Base-by-base conservation (phyloP, 768 basidiomycete species). In the Candolleomyces aberdarensis region DNA sequence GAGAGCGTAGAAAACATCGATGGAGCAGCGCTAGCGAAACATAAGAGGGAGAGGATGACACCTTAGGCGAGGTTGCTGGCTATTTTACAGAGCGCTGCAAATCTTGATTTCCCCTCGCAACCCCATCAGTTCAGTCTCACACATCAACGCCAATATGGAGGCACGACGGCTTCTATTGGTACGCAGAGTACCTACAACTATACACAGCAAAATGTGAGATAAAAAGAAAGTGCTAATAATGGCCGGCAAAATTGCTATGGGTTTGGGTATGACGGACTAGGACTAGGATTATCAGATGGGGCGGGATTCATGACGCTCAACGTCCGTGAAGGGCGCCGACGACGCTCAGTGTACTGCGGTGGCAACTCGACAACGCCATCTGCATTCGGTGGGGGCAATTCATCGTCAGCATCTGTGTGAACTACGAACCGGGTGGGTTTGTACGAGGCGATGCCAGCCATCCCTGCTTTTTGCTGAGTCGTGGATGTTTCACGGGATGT, bases 361-460 rank as follows among this genome's bases (percentile, higher is more conserved):
- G 90, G 90, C n/a, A 91, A 78, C 72, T 92, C 90, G 6, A 91
- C 79, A 20, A 89, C 73, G 6, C 79, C 88, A 17, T 81, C 72
- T 26, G 75, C 79, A 56, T 76, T 76, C 20, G 73, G 71, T 44
- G 71, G 74, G 7, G 82, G 75, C 10, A 74, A 43, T 13, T 67
- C 72, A 65, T 91, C 89, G 57, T 88, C 88, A 8, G 80, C 81
- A 68, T 91, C 91, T 3, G 84, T 86, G 64, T 91, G 89, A 6
- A 90, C 64, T 59, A 91, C 78, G 69, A 84, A 87, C 51, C 86
- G 81, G 20, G 86, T 74, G 4, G 80, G 73, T 49, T 71, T 76
- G 64, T 83, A 78, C 14, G 63, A 58, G 6, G 77, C 64, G 31
- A 71, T 59, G 19, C 81, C 83, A n/a, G 83, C 83, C 78, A 81